Evolutionary conservation across 169 alveolate genomes (phyloP).

Genomic region (Plasmodium relictum): DNA sequence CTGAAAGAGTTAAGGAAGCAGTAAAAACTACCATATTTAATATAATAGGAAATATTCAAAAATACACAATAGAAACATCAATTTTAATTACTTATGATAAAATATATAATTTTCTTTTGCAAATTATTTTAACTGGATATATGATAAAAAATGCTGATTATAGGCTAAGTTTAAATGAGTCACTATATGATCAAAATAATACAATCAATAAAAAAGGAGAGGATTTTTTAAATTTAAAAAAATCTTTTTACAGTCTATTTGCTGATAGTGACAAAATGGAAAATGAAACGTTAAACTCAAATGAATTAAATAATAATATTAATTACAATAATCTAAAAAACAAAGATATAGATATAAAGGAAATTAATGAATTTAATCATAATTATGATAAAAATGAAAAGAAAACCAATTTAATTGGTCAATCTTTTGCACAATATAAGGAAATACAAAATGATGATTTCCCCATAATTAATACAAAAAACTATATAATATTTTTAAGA

Average conservation of each 20-base stretch:
- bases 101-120: constrained; percentile 81
- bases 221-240: constrained; percentile 37
- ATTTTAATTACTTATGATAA: constrained; percentile 86
- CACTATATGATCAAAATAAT: constrained; percentile 69
- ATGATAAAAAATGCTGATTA: constrained; percentile 89
- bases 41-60: constrained; percentile 85
- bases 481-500: constrained; percentile 62
- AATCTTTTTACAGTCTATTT: constrained; percentile 52
- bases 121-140: constrained; percentile 88
- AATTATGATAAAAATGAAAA: background rate
- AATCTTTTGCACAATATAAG: constrained; percentile 6
- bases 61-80: constrained; percentile 87
- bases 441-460: constrained; percentile 18
- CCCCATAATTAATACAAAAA: constrained; percentile 74
- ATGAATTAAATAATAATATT: constrained; percentile 7
- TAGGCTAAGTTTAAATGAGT: constrained; percentile 81
- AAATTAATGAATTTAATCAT: background rate
- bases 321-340: background rate
- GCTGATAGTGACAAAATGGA: constrained; percentile 8
- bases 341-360: background rate
- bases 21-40: constrained; percentile 85
- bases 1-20: constrained; percentile 88
- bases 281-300: constrained; percentile 21
- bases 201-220: constrained; percentile 15
- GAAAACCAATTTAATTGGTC: background rate